Conservation (phyloP, 257 asterid genomes). For the Ocimum tenuiflorum region DNA sequence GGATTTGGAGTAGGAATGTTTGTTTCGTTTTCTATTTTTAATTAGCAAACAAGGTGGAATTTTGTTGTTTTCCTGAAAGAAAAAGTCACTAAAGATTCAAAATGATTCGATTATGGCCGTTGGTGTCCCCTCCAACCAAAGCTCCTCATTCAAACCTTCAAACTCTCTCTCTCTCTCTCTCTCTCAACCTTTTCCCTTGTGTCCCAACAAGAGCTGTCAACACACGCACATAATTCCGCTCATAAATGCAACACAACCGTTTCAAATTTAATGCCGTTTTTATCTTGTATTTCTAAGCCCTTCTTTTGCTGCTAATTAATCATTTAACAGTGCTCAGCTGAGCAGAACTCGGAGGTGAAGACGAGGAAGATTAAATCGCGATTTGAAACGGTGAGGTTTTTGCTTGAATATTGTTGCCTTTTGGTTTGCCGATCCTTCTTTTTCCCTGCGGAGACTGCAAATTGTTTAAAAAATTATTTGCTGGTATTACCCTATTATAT, state of each 20-base stretch:
- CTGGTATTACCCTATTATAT: background rate
- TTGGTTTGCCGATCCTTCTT: background rate
- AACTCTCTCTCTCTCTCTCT: constrained; percentile 22
- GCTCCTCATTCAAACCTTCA: constrained; percentile 22
- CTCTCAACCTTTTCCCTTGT: background rate
- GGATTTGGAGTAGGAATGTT: too few relatives aligned
- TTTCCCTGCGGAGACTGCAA: background rate
- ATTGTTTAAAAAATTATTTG: background rate
- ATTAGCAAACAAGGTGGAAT: too few relatives aligned
- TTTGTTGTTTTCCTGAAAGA: too few relatives aligned
- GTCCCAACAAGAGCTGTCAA: constrained; percentile 26
- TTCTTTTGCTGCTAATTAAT: background rate
- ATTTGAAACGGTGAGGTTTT: constrained; percentile 3
- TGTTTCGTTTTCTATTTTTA: too few relatives aligned
- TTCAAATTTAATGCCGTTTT: constrained; percentile 19
- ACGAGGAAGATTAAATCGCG: background rate
- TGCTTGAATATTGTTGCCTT: background rate
- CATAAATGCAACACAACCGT: constrained; percentile 27
- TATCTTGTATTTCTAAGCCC: background rate
- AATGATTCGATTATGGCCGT: too few relatives aligned
- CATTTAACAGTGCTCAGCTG: background rate
- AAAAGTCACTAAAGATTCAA: too few relatives aligned
- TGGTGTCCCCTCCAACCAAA: too few relatives aligned
- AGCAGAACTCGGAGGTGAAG: background rate
- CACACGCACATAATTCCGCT: constrained; percentile 3